Evolutionary conservation across 176 grass and related monocot species (phyloP).

Genomic region (Lolium multiflorum): DNA sequence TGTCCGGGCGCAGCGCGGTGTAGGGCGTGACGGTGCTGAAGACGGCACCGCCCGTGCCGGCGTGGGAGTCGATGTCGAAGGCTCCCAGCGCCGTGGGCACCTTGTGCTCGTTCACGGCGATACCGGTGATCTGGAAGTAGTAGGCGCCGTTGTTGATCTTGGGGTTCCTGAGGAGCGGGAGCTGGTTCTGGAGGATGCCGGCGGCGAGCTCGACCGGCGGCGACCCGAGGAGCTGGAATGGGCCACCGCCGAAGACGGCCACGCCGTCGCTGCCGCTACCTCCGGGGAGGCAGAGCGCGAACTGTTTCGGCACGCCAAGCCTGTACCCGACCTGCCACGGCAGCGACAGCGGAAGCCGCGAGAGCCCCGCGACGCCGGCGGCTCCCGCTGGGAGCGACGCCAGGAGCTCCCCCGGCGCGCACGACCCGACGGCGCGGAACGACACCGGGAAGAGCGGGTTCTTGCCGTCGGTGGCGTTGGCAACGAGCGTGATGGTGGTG

Average conservation of each 20-base stretch:
- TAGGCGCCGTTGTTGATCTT: constrained; percentile 43
- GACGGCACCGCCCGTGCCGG: constrained; percentile 40
- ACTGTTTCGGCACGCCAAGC: constrained; percentile 37
- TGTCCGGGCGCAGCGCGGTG: constrained; percentile 33
- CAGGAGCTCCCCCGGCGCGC: constrained; percentile 34
- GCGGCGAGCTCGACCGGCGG: background rate
- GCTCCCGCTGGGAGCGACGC: background rate
- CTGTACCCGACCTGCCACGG: constrained; percentile 39
- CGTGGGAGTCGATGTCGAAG: background rate
- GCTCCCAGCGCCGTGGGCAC: background rate
- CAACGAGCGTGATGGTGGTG: constrained; percentile 30
- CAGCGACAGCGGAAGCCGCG: background rate
- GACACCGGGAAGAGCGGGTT: constrained; percentile 47
- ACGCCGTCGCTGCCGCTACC: constrained; percentile 20
- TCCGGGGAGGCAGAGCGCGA: constrained; percentile 56
- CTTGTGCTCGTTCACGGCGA: constrained; percentile 22
- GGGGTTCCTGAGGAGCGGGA: constrained; percentile 44
- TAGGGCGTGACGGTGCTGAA: constrained; percentile 24
- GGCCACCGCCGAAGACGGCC: constrained; percentile 50
- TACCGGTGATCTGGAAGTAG: constrained; percentile 49
- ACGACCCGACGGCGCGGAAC: constrained; percentile 20
- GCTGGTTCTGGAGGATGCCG: background rate
- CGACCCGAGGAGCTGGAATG: constrained; percentile 26
- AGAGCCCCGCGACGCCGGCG: constrained; percentile 47
- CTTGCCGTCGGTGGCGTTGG: constrained; percentile 50